Conservation (phyloP, 106 monocot species). For the Triglochin maritima region DNA sequence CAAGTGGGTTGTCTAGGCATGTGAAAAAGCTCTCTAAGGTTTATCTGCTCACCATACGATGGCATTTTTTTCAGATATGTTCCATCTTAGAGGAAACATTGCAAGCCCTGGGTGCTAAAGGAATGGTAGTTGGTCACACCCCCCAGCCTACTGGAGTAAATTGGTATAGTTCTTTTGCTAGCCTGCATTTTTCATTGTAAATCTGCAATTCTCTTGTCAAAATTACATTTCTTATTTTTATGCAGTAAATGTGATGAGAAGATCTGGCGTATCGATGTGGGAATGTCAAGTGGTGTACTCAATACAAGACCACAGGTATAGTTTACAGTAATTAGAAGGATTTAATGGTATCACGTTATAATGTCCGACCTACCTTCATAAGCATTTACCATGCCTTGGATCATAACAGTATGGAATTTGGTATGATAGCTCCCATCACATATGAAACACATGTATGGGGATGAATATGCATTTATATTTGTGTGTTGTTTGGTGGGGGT, state of each 20-base stretch:
- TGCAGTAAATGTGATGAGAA: conserved; percentile 56
- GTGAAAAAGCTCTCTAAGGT: background rate
- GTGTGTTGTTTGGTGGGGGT: background rate
- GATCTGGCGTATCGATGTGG: conserved; percentile 91
- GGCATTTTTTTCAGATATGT: conserved; percentile 36
- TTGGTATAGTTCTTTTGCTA: conserved; percentile 28
- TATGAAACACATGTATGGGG: background rate
- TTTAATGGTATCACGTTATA: background rate
- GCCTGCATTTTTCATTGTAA: background rate
- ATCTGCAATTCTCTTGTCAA: background rate
- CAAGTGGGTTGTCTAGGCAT: background rate
- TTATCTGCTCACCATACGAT: background rate
- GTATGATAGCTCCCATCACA: too few species aligned
- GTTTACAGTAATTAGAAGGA: conserved; percentile 4
- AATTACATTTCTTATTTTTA: background rate
- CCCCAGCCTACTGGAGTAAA: conserved; percentile 64
- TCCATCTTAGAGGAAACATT: conserved; percentile 58
- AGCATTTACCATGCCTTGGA: background rate
- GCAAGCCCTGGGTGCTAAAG: conserved; percentile 50
- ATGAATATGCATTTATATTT: background rate
- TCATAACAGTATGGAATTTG: background rate
- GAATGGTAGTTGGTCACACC: conserved; percentile 90
- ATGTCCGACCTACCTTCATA: too few species aligned
- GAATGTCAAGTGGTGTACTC: conserved; percentile 93
- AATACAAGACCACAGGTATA: conserved; percentile 76